Evolutionary conservation across 257 asterid species (phyloP), one percentile per base, ranked within the genome.

Genomic region (Marsdenia floribunda): DNA sequence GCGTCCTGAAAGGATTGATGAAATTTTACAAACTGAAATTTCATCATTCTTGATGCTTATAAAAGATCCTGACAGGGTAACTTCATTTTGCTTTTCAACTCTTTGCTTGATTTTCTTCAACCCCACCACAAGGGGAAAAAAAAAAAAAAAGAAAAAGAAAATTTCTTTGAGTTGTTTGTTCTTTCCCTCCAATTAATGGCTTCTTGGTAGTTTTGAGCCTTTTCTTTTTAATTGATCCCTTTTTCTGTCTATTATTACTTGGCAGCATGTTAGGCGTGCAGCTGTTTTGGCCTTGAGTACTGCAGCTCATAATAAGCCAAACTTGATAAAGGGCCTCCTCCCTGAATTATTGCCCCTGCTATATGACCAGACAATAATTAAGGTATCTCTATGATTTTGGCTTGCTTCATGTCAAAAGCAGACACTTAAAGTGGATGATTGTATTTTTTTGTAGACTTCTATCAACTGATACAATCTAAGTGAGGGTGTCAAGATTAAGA

Each of bases 241-340:
- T 60, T 57, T 59, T 78, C 75, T 77, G 68, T 76, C 79, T 79
- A 46, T 83, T 49, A 59, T 77, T 40, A 44, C 49, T 82, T 79
- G 82, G 80, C 97, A 95, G 99, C 98, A 92, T 77, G 99, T 92
- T 79, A 89, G 99, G 84, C 99, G 99, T 69, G 98, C 99, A 13
- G 96, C 99, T 78, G 99, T 95, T 66, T 78, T 95, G 88, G 99
- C 98, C 80, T 87, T 90, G 91, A 95, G 90, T 78, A 95, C 98
- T 24, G 98, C 99, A 26, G 99, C 99, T 81, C 99, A 95, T 85
- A 89, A 95, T 82, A 95, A 95, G 86, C 99, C 99, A 73, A 95
- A 78, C 87, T 86, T 95, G 80, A 82, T 95, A 79, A 95, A 95
- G 88, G 89, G 90, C 64, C 84, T 95, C 69, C 91, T 95, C 76